Evolutionary conservation across 2,329 filamentous ascomycete species (phyloP), one percentile per base, ranked within the genome.

Genomic region (Magnaporthales sp.): DNA sequence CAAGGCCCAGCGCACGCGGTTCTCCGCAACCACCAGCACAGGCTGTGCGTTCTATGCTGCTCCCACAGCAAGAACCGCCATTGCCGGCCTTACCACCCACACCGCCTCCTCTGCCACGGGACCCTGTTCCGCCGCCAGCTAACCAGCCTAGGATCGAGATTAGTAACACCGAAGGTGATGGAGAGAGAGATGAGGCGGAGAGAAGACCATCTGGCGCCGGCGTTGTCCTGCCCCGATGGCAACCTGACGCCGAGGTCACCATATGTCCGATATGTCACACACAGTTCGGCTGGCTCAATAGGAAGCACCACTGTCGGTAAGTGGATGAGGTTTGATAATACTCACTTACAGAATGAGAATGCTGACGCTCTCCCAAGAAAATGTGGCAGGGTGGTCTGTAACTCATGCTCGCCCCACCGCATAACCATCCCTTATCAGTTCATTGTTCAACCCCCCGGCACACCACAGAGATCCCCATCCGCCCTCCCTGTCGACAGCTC

Each of bases 371-470:
- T n/a, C n/a, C 58, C 22, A 51, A 91, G 89, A 71, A 97, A 97
- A 85, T 98, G 94, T 75, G 94, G 94, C 62, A 84, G 93, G 68
- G 93, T 98, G 9, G 94, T 98, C 27, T 98, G 94, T 77, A 88
- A 89, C 67, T 83, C 87, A 24, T 98, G 94, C 79, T 97, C 94
- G 2, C 94, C 94, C 3, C 94, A 98, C 77, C 87, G 93, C 68
- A 98, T 98, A 74, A 96, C 91, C 3, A 97, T 98, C 69, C 94
- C 94, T 0, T 86, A 93, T 70, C 91, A 95, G 74, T 98, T 92
- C 75, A 97, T 98, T 70, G 93, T 97, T 29, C 89, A 90, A 63
- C 91, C 91, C 3, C 90, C 91, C 0, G 82, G 79, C 7, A 72
- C 76, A 60, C 72, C 73, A 4, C 70, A 69, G 4, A 75, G 67